phyloP scores from a whole-genome alignment of 306 rosid species.

The Vicia sativa region DNA sequence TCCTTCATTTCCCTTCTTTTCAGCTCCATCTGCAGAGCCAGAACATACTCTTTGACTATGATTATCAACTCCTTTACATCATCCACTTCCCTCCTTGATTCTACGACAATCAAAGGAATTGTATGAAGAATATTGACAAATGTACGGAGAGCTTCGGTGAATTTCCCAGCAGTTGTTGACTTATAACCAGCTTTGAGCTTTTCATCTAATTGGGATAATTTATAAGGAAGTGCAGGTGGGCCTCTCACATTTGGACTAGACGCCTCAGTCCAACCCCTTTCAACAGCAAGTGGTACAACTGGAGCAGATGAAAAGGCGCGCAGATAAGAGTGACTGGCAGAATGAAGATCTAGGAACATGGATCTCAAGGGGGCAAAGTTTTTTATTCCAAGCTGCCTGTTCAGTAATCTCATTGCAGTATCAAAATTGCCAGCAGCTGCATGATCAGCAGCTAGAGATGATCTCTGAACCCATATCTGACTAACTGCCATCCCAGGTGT shows the following conservation, averaged over 20 bases:
- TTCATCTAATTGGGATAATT: slow-evolving; percentile 80
- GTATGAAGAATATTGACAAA: slow-evolving; percentile 75
- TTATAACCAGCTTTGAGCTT: slow-evolving; percentile 87
- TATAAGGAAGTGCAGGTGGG: slow-evolving; percentile 78
- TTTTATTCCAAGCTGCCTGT: slow-evolving; percentile 87
- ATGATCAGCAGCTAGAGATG: slow-evolving; percentile 97
- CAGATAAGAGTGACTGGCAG: slow-evolving; percentile 77
- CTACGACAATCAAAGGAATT: slow-evolving; percentile 82
- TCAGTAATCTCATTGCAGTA: slow-evolving; percentile 86
- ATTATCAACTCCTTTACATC: slow-evolving; percentile 84
- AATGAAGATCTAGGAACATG: slow-evolving; percentile 76
- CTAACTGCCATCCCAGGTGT: slow-evolving; percentile 89
- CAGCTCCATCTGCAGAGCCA: slow-evolving; percentile 82
- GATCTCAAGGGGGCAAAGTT: slow-evolving; percentile 76
- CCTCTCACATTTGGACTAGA: slow-evolving; percentile 78
- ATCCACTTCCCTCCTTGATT: slow-evolving; percentile 91
- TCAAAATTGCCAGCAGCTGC: slow-evolving; percentile 94
- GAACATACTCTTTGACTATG: slow-evolving; percentile 81
- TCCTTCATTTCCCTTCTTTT: slow-evolving; percentile 76
- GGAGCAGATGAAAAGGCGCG: slow-evolving; percentile 83
- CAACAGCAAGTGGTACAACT: slow-evolving; percentile 72
- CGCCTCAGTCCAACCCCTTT: slow-evolving; percentile 85
- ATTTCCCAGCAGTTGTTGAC: slow-evolving; percentile 80
- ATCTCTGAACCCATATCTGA: slow-evolving; percentile 89
- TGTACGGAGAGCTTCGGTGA: slow-evolving; percentile 69